A percentile compares a stretch with the other conserved stretches of the same genome.
Conservation (phyloP, 2,329 filamentous ascomycete genomes). For the Calonectria multiphialidica region DNA sequence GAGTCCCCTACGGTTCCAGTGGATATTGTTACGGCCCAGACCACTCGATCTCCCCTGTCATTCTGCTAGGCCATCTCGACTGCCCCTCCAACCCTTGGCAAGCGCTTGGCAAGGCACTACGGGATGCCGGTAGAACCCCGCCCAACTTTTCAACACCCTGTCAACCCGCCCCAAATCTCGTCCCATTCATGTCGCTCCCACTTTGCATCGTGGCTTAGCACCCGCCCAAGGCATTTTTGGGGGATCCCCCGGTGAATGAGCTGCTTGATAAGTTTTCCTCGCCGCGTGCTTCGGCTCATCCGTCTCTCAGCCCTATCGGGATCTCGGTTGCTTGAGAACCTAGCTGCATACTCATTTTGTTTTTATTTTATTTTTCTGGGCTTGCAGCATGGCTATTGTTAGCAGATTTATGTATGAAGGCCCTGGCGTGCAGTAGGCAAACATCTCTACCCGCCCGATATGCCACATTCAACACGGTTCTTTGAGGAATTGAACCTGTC, state of each 20-base stretch:
- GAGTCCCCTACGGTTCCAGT: slow-evolving; percentile 6
- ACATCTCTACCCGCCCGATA: background rate
- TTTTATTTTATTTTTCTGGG: no score
- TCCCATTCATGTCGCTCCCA: slow-evolving; percentile 7
- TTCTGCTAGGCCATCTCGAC: background rate
- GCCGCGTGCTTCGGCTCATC: background rate
- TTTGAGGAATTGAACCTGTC: background rate
- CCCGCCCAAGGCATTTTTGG: slow-evolving; percentile 13
- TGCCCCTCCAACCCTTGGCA: slow-evolving; percentile 3
- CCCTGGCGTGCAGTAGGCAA: background rate
- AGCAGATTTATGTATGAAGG: background rate
- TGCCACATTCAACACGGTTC: background rate
- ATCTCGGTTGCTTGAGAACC: background rate
- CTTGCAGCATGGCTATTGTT: background rate
- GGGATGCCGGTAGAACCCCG: background rate
- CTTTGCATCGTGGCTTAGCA: slow-evolving; percentile 19
- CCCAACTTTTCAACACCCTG: background rate
- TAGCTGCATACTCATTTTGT: background rate
- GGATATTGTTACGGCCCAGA: background rate
- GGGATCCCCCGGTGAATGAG: slow-evolving; percentile 5
- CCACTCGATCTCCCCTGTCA: background rate
- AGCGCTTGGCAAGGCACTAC: slow-evolving; percentile 5
- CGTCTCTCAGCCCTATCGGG: slow-evolving; percentile 24
- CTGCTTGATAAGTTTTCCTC: background rate
- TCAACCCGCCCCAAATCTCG: slow-evolving; percentile 5